These are phyloP conservation scores for Stagonosporopsis cucurbitacearum DNA, from an alignment of 2,329 filamentous ascomycete genomes.

Conservation along the genomic window DNA sequence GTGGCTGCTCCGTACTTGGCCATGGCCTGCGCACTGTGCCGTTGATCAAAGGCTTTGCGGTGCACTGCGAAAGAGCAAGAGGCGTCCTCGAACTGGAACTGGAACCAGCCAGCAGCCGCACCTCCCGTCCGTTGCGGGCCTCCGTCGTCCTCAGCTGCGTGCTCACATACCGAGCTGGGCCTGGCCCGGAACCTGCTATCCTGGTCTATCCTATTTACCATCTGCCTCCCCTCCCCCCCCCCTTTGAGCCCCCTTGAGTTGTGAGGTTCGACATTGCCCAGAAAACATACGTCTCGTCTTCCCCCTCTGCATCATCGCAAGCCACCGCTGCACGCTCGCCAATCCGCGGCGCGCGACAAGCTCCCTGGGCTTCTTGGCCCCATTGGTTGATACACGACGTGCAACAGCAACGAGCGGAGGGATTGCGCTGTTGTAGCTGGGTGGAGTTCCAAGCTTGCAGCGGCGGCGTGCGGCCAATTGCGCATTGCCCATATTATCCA, in stretches of 20 bases:
- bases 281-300: conserved; percentile 4
- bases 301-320: conserved; percentile 5
- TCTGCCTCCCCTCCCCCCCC: neutral
- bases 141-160: conserved; percentile 21
- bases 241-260: neutral
- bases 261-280: conserved; percentile 7
- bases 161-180: conserved; percentile 28
- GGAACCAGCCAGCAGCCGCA: conserved; percentile 5
- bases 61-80: conserved; percentile 4
- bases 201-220: conserved; percentile 2
- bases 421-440: conserved; percentile 6
- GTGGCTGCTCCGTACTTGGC: conserved; percentile 12
- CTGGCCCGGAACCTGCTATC: conserved; percentile 23
- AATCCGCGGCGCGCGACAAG: conserved; percentile 31
- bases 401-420: conserved; percentile 9
- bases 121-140: conserved; percentile 20
- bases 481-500: neutral
- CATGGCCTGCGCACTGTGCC: conserved; percentile 16
- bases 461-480: conserved; percentile 10
- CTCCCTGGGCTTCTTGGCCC: conserved; percentile 26
- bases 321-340: conserved; percentile 20
- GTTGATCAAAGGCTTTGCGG: neutral
- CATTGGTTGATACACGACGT: conserved; percentile 9
- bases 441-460: conserved; percentile 7
- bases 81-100: too few relatives aligned